A percentile compares a stretch with the other conserved stretches of the same genome.
Conservation (phyloP, 1,284 basidiomycete species). For the Tilletia horrida region DNA sequence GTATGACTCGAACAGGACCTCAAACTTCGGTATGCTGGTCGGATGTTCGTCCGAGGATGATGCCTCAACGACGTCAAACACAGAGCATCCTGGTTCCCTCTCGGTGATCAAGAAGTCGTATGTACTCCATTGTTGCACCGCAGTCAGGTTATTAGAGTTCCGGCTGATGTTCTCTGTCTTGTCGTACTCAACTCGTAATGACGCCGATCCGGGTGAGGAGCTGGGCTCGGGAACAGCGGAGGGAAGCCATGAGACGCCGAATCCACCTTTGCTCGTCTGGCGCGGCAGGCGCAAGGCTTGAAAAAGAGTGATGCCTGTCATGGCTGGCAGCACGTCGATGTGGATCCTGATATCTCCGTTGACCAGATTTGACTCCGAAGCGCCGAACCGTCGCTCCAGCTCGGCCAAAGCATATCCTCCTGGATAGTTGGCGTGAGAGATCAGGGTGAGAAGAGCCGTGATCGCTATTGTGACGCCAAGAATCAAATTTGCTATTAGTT, state of each 20-base stretch:
- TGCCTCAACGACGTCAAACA: neutral
- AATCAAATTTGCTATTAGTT: neutral
- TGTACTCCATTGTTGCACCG: neutral
- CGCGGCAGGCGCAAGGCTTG: slow-evolving; percentile 63
- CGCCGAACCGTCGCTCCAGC: slow-evolving; percentile 61
- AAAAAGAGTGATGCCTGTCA: slow-evolving; percentile 87
- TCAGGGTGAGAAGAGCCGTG: slow-evolving; percentile 57
- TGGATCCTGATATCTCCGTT: slow-evolving; percentile 56
- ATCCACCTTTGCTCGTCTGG: neutral
- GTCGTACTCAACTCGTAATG: slow-evolving; percentile 37
- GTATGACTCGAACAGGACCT: neutral
- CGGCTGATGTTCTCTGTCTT: slow-evolving; percentile 38
- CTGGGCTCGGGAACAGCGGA: slow-evolving; percentile 10
- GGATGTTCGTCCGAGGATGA: too few relatives aligned
- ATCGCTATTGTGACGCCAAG: slow-evolving; percentile 26
- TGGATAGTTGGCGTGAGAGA: slow-evolving; percentile 79
- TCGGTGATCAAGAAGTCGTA: slow-evolving; percentile 9
- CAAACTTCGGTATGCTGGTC: neutral
- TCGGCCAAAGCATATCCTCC: slow-evolving; percentile 72
- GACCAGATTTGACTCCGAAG: neutral
- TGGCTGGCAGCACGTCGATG: slow-evolving; percentile 76
- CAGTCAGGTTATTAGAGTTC: neutral
- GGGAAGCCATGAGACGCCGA: slow-evolving; percentile 18
- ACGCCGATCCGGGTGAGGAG: neutral
- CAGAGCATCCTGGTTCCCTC: neutral